A percentile compares a stretch with the other conserved stretches of the same genome.
These are phyloP conservation scores for Elsinoe fawcettii DNA, from an alignment of 2,329 filamentous ascomycete species.

Conservation along the genomic window DNA sequence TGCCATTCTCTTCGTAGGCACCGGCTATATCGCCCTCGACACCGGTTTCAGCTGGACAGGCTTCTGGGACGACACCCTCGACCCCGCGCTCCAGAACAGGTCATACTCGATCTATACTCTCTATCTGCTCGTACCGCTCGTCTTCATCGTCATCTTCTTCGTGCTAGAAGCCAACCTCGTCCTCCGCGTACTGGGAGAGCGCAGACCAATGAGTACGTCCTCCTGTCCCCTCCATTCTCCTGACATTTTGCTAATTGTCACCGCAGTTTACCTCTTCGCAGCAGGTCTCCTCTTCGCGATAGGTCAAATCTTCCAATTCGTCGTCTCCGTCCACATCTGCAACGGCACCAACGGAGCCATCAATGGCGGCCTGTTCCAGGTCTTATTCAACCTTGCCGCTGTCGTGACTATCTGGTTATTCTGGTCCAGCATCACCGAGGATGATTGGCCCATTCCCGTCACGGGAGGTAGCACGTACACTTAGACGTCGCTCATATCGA, in stretches of 20 bases:
- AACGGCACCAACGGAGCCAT: slow-evolving; percentile 74
- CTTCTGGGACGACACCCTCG: slow-evolving; percentile 57
- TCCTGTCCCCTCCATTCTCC: neutral
- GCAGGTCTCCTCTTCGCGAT: slow-evolving; percentile 79
- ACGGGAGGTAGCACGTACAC: slow-evolving; percentile 35
- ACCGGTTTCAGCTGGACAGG: slow-evolving; percentile 81
- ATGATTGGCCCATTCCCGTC: slow-evolving; percentile 74
- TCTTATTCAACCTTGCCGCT: slow-evolving; percentile 78
- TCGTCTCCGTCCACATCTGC: slow-evolving; percentile 86
- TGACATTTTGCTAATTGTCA: slow-evolving; percentile 16
- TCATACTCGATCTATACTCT: slow-evolving; percentile 86
- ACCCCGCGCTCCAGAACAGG: slow-evolving; percentile 48
- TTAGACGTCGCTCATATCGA: slow-evolving; percentile 14
- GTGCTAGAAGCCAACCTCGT: slow-evolving; percentile 77
- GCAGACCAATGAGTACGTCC: slow-evolving; percentile 73
- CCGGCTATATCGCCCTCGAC: slow-evolving; percentile 91
- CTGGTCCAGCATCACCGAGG: slow-evolving; percentile 98
- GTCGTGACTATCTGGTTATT: slow-evolving; percentile 85
- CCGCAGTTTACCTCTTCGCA: slow-evolving; percentile 61
- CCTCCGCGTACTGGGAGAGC: slow-evolving; percentile 75
- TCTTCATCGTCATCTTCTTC: slow-evolving; percentile 86
- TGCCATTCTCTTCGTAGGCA: slow-evolving; percentile 69
- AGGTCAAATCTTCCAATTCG: slow-evolving; percentile 94
- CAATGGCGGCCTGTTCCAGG: slow-evolving; percentile 87
- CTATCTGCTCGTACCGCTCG: slow-evolving; percentile 79